Evolutionary conservation across 2,329 filamentous ascomycete species (phyloP), one percentile per base, ranked within the genome.

Genomic region (Lecanosticta acicola): DNA sequence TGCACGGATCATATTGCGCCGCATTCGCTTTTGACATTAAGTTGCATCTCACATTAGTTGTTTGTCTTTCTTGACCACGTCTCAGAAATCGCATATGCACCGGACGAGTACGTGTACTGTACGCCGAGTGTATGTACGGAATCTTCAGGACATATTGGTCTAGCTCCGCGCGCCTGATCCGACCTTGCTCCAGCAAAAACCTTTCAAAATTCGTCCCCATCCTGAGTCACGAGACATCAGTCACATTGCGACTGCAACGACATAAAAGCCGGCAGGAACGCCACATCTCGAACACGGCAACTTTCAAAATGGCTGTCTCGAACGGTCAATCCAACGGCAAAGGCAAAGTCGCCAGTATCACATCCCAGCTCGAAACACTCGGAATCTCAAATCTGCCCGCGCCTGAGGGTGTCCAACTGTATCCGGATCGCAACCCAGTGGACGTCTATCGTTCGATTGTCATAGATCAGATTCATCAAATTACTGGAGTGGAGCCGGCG

Each of bases 381-480:
- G 61, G 61, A 35, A 47, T 65, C 4, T 57, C 58, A 9, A 51
- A 58, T 8, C 41, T 59, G 8, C 57, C 62, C n/a, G 47, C 46
- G 19, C 55, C 56, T 17, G 19, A 56, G 21, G 58, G 59, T 35
- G 54, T 63, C 4, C 51, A 50, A 29, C 55, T 65, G 9, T 71
- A 83, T 61, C 85, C 85, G 45, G 76, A 83, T 21, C 70, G 78
- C 57, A 93, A 93, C 70, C 83, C 85, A 3, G 73, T 86, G 60
- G 87, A 93, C 61, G 76, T 91, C 50, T 94, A 89, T 74, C 79
- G 87, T 49, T 79, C 81, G 32, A 84, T 90, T 64, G 78, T 94
- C 53, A 82, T 85, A 51, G 74, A 83, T 34, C 71, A 86, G 39
- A 71, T 94, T 33, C 71, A 79, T 26, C 71, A 79, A 16, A 77